Conservation (phyloP, 257 asterid genomes). For the Fraxinus pennsylvanica region DNA sequence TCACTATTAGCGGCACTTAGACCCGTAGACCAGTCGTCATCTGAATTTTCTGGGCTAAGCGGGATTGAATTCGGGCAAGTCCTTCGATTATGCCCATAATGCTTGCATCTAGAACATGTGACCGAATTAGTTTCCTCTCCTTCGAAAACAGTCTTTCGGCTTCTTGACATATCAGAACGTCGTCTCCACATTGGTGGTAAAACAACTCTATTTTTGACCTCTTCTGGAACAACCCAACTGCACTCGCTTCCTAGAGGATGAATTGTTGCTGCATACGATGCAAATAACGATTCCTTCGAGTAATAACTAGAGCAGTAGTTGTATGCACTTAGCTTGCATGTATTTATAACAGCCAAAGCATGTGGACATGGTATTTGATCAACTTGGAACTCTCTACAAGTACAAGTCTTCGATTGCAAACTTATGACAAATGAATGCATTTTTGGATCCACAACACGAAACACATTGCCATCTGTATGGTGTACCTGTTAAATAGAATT, state of each 20-base stretch:
- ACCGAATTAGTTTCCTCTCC: constrained; percentile 6
- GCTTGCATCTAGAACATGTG: constrained; percentile 7
- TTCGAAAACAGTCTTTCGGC: neutral
- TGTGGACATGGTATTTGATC: constrained; percentile 8
- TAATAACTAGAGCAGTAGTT: constrained; percentile 1
- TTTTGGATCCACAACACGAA: neutral
- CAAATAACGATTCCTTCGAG: neutral
- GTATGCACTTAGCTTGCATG: neutral
- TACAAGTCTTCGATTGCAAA: neutral
- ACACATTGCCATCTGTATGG: neutral
- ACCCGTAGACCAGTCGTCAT: neutral
- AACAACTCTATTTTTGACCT: neutral
- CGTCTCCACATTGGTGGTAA: constrained; percentile 2
- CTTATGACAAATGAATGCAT: neutral
- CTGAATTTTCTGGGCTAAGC: neutral
- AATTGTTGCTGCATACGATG: neutral
- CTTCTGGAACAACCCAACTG: neutral
- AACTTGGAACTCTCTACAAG: constrained; percentile 1
- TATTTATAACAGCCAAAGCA: neutral
- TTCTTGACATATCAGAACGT: neutral
- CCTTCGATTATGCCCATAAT: constrained; percentile 5
- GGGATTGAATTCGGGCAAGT: constrained; percentile 5
- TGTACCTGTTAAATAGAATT: neutral
- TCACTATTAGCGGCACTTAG: neutral
- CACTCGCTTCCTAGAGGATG: constrained; percentile 9